These are phyloP conservation scores for Fraxinus xanthoxyloides DNA, from an alignment of 305 asterid species.

Conservation along the genomic window DNA sequence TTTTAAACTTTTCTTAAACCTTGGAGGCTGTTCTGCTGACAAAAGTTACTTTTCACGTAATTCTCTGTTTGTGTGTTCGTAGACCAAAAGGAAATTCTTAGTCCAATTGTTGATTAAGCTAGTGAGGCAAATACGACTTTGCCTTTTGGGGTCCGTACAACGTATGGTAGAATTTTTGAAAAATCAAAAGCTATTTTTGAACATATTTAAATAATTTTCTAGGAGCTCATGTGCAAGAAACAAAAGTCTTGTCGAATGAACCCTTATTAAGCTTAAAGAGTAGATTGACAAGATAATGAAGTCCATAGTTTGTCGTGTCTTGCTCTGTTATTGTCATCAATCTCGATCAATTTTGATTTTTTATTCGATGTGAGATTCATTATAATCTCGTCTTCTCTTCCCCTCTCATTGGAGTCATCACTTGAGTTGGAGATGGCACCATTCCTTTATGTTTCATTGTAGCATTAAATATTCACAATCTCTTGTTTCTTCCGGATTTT, in stretches of 20 bases:
- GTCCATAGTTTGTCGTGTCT: not conserved
- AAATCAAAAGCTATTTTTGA: not conserved
- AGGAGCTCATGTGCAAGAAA: no score
- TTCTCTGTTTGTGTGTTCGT: not conserved
- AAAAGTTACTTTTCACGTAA: not conserved
- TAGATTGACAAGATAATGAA: not conserved
- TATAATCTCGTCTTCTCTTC: not conserved
- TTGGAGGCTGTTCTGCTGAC: not conserved
- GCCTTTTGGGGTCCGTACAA: not conserved
- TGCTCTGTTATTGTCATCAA: not conserved
- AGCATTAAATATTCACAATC: not conserved
- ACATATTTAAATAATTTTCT: no score
- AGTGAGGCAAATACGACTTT: not conserved
- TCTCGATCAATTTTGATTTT: not conserved
- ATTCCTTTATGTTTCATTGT: not conserved
- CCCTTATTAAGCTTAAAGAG: no score
- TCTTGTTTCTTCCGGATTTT: not conserved
- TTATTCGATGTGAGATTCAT: not conserved
- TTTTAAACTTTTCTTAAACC: not conserved
- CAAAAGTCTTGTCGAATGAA: no score
- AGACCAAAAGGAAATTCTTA: not conserved
- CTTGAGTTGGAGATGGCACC: not conserved
- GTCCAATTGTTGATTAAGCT: not conserved
- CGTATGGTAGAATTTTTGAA: not conserved
- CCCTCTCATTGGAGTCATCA: not conserved